A percentile compares a stretch with the other conserved stretches of the same genome.
phyloP scores from a whole-genome alignment of 768 basidiomycete species.

The Lactarius akahatsu region DNA sequence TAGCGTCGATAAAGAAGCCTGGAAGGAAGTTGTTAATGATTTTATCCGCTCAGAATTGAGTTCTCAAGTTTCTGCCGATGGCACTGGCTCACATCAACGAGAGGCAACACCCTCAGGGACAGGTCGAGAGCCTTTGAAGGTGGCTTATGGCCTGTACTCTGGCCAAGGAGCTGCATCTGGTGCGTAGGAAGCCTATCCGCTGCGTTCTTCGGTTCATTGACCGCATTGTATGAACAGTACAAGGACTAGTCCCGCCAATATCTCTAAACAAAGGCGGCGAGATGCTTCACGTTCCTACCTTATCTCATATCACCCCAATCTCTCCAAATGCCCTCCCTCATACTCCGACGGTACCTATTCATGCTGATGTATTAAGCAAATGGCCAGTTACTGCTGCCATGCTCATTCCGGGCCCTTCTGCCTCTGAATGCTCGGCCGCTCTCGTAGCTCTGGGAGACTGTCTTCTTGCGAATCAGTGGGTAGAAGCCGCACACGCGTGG shows the following conservation, averaged over 20 bases:
- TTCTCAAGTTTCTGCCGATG: conserved; percentile 35
- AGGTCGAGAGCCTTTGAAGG: conserved; percentile 71
- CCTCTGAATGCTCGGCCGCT: conserved; percentile 66
- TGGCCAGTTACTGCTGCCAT: conserved; percentile 90
- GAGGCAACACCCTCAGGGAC: conserved; percentile 36
- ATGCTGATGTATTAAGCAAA: conserved; percentile 60
- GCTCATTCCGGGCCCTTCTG: conserved; percentile 70
- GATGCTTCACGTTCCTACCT: conserved; percentile 17
- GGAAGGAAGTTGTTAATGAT: conserved; percentile 87
- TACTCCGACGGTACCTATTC: conserved; percentile 46
- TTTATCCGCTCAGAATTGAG: conserved; percentile 80
- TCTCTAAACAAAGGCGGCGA: conserved; percentile 23
- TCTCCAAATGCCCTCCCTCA: conserved; percentile 61
- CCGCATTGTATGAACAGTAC: not conserved
- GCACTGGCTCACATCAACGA: conserved; percentile 26
- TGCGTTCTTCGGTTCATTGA: conserved; percentile 1
- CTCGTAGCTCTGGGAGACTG: conserved; percentile 84
- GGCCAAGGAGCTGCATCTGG: conserved; percentile 79
- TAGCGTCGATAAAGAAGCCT: conserved; percentile 88
- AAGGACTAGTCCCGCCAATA: conserved; percentile 21
- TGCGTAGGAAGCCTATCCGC: conserved; percentile 38
- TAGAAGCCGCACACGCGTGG: conserved; percentile 92
- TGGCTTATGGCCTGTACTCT: conserved; percentile 80
- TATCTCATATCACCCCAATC: conserved; percentile 46
- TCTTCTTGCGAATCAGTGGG: conserved; percentile 65